Base-by-base conservation (phyloP, 345 rosid species). In the Litchi chinensis region DNA sequence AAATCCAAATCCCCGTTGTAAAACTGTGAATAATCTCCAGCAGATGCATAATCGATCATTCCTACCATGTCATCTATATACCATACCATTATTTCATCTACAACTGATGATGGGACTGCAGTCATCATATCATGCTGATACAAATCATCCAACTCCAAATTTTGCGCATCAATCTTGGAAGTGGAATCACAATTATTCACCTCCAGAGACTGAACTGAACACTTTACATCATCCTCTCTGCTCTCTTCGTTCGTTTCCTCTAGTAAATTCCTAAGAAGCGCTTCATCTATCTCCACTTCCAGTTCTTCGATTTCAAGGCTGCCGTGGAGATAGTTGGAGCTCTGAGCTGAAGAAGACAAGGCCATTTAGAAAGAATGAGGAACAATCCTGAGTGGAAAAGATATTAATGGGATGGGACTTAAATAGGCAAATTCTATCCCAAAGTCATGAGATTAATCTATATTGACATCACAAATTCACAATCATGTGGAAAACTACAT, bases 211-310 rank as follows among this genome's bases (percentile, higher is more conserved):
- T 2, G 57, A 19, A 40, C 13, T 41, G 67, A 43, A 15, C 62
- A 6, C 0, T 5, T 10, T 5, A 50, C 63, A 48, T 2, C 41
- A 24, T 2, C 79, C 52, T 24, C 78, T 46, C 50, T 6, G 0
- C 19, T 21, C 4, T 77, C 85, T n/a, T 43, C 70, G 8, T 78
- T 75, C 3, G 79, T 64, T 65, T 78, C 84, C 52, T 78, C 81
- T 4, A 79, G 82, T 48, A 70, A 52, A 50, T 70, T 65, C 60
- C 79, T 59, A 40, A 82, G 79, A 21, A 82, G 76, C 18, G 73
- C 48, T 44, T 32, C 76, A 0, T 82, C 85, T 5, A 69, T 32
- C 57, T 82, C 84, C 1, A 75, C 32, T 64, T 80, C 79, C n/a
- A 43, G 24, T 43, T 68, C 66, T 8, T 76, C 76, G 5, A 59